Percentiles rank a stretch among this genome's conserved stretches.
phyloP scores from a whole-genome alignment of 495 filamentous ascomycete genomes.

The Bathelium albidoporum region DNA sequence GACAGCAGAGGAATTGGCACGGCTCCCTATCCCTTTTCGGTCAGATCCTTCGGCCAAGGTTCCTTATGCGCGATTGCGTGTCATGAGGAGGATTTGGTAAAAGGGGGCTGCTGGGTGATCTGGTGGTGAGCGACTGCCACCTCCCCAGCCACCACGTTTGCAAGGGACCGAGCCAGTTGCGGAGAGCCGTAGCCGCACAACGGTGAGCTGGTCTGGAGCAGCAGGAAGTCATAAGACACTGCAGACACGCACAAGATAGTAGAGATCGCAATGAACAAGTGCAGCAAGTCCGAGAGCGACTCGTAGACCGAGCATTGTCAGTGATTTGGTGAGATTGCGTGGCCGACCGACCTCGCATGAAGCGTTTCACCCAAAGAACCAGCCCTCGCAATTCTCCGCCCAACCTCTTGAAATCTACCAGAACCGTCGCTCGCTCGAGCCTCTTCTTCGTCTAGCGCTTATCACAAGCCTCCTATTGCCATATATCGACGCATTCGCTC shows the following conservation, averaged over 20 bases:
- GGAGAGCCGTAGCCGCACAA: too few species aligned
- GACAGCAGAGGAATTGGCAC: too few species aligned
- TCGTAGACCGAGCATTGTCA: background rate
- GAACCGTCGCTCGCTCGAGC: background rate
- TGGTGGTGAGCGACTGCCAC: background rate
- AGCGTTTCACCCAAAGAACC: background rate
- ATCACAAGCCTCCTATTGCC: background rate
- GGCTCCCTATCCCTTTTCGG: background rate
- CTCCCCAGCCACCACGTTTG: background rate
- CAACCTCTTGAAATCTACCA: constrained; percentile 1
- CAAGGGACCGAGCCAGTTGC: too few species aligned
- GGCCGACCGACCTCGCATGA: background rate
- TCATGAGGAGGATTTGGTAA: background rate
- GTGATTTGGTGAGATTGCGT: background rate
- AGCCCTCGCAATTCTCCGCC: background rate
- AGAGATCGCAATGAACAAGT: too few species aligned
- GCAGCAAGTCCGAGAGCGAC: too few species aligned
- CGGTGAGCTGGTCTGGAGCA: too few species aligned
- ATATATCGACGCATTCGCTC: constrained; percentile 3
- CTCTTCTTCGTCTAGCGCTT: background rate
- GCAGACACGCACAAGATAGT: too few species aligned
- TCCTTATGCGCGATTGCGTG: too few species aligned
- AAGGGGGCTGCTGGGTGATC: too few species aligned
- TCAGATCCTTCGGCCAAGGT: background rate
- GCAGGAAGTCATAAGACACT: too few species aligned